Conservation (phyloP, 139 green algal species). For the Chara braunii region DNA sequence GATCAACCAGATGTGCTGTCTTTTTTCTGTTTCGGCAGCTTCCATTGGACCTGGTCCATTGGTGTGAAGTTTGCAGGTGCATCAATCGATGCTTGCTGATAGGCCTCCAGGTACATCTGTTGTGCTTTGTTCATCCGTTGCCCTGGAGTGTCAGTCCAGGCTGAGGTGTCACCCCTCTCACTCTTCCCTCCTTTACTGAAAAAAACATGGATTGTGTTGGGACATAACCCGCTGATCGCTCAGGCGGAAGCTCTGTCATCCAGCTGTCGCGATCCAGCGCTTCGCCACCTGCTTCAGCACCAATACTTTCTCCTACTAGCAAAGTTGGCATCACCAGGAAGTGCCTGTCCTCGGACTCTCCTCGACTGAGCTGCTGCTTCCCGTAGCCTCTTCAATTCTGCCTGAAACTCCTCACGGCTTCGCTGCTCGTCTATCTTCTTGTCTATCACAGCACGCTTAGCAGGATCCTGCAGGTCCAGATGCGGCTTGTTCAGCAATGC, state of each 20-base stretch:
- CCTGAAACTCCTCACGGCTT: slow-evolving; percentile 5
- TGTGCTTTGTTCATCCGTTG: slow-evolving; percentile 17
- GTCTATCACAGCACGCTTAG: too few species aligned
- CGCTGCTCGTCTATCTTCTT: not conserved
- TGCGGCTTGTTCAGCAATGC: slow-evolving; percentile 45
- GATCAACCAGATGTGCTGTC: slow-evolving; percentile 21
- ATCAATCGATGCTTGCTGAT: not conserved
- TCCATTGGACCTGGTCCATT: too few species aligned
- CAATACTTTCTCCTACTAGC: too few species aligned
- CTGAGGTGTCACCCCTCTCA: slow-evolving; percentile 25
- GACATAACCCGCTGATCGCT: slow-evolving; percentile 20
- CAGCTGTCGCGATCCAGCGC: slow-evolving; percentile 4
- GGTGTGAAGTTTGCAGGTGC: not conserved
- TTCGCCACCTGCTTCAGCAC: not conserved
- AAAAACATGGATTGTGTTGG: slow-evolving; percentile 7
- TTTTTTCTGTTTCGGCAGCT: slow-evolving; percentile 9
- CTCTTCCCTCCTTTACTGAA: slow-evolving; percentile 20
- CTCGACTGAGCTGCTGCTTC: slow-evolving; percentile 34
- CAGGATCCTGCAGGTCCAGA: slow-evolving; percentile 29
- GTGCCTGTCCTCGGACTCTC: slow-evolving; percentile 15
- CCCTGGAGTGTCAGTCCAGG: slow-evolving; percentile 35
- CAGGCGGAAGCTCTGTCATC: slow-evolving; percentile 36
- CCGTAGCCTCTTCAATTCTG: slow-evolving; percentile 9
- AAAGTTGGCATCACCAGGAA: slow-evolving; percentile 26
- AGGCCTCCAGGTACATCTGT: slow-evolving; percentile 31